These are phyloP conservation scores for Zizania latifolia DNA, from an alignment of 176 grass and related monocot species.

Conservation along the genomic window DNA sequence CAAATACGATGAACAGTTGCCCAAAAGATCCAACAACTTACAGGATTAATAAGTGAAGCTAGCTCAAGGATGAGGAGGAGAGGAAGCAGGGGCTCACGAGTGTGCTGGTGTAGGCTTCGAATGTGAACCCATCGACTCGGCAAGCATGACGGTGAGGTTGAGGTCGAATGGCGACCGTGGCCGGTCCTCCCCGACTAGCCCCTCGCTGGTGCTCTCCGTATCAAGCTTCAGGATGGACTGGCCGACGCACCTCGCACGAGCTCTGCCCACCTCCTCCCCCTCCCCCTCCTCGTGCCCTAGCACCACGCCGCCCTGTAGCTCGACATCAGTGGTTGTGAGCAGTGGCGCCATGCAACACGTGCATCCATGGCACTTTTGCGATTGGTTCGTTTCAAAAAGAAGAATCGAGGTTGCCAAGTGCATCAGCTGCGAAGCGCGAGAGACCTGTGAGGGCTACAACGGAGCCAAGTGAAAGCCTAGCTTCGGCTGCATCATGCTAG, in stretches of 20 bases:
- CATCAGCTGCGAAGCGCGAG: too few species aligned
- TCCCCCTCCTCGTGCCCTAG: too few species aligned
- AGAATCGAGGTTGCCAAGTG: too few species aligned
- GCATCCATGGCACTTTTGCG: too few species aligned
- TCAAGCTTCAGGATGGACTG: conserved; percentile 17
- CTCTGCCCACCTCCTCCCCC: too few species aligned
- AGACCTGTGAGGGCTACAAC: too few species aligned
- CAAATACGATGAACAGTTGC: conserved; percentile 22
- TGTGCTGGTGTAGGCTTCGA: conserved; percentile 77
- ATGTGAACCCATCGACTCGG: conserved; percentile 88
- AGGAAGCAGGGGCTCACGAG: conserved; percentile 50
- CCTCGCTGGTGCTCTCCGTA: not conserved
- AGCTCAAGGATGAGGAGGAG: not conserved
- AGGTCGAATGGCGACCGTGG: conserved; percentile 63
- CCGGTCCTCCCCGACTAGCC: conserved; percentile 9
- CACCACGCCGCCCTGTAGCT: too few species aligned
- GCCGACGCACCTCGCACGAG: conserved; percentile 15
- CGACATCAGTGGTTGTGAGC: too few species aligned
- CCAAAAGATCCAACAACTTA: not conserved
- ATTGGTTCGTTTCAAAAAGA: too few species aligned
- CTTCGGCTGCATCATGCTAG: too few species aligned
- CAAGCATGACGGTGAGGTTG: conserved; percentile 78
- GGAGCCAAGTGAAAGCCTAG: too few species aligned
- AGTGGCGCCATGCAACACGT: too few species aligned
- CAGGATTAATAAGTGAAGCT: not conserved